Base-by-base conservation (phyloP, 2,329 filamentous ascomycete species). In the Paraphoma sp. region DNA sequence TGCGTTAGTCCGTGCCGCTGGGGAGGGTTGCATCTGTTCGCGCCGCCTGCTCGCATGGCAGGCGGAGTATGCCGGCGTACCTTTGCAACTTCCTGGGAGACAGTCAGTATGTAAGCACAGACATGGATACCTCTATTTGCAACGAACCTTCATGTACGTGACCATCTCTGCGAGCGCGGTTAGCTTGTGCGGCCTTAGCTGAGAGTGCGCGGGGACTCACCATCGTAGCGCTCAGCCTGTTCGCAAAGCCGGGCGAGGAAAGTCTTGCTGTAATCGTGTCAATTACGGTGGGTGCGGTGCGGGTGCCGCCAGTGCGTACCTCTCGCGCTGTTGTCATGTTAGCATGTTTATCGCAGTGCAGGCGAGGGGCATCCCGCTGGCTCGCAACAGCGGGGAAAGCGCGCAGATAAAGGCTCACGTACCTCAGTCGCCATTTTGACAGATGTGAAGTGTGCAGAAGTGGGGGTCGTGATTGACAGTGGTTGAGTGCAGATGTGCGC, bases 171-270 rank as follows among this genome's bases (percentile, higher is more conserved):
- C 66, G 65, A 63, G 53, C 56, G 57, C 69, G 49, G 79, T 75
- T 70, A 77, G 73, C 69, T 68, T 51, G 58, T 61, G 65, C 61
- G 55, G 57, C 45, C 56, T 48, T 48, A 46, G 59, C 54, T 54
- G 56, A 49, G 58, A 52, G 44, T 56, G 56, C 53, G 31, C 56
- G 50, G 51, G 69, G 65, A 79, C 86, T 81, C 80, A 88, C 86
- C 95, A 94, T 99, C 94, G 84, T 99, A 99, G 80, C 94, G 94
- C 88, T 98, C 95, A 80, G 95, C 95, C 89, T 99, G 95, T 91
- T 98, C 95, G 87, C 95, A 98, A 80, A 99, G 93, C 85, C 95
- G 90, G 82, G 95, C 95, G 82, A 98, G 92, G 88, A 98, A 98
- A 79, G 95, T 98, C 90, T 98, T 98, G 74, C 75, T 77, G 68